Conservation (phyloP, 306 rosid species). For the Boehmeria nivea region DNA sequence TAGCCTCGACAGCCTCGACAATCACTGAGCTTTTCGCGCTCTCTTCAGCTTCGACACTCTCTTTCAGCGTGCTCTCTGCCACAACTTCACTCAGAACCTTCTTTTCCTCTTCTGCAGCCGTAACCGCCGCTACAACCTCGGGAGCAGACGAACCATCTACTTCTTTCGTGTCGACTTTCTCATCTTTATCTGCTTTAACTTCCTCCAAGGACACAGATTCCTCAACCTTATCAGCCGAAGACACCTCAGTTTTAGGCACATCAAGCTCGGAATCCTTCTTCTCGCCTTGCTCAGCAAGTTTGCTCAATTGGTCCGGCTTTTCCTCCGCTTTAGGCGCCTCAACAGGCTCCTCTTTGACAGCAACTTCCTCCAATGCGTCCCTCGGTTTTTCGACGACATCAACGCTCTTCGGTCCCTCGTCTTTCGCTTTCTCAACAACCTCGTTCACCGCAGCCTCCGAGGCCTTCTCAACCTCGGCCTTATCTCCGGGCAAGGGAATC, state of each 20-base stretch:
- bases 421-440: background rate
- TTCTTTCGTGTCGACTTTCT: conserved; percentile 19
- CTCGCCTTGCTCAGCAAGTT: conserved; percentile 24
- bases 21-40: conserved; percentile 15
- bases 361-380: conserved; percentile 11
- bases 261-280: conserved; percentile 20
- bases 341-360: conserved; percentile 21
- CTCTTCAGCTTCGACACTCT: conserved; percentile 16
- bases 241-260: conserved; percentile 26
- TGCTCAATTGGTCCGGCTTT: conserved; percentile 26
- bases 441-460: conserved; percentile 23
- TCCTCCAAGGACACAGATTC: conserved; percentile 12
- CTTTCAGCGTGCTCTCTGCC: conserved; percentile 28
- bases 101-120: conserved; percentile 33
- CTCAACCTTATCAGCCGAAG: conserved; percentile 21
- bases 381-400: conserved; percentile 18
- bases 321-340: conserved; percentile 29
- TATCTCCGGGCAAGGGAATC: too few relatives aligned
- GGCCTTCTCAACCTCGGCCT: conserved; percentile 14
- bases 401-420: background rate
- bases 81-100: conserved; percentile 25
- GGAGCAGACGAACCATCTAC: conserved; percentile 17
- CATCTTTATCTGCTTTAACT: conserved; percentile 22
- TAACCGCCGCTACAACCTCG: conserved; percentile 22
- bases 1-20: background rate